These are phyloP conservation scores for Ziziphus jujuba DNA, from an alignment of 306 rosid genomes.

Conservation along the genomic window DNA sequence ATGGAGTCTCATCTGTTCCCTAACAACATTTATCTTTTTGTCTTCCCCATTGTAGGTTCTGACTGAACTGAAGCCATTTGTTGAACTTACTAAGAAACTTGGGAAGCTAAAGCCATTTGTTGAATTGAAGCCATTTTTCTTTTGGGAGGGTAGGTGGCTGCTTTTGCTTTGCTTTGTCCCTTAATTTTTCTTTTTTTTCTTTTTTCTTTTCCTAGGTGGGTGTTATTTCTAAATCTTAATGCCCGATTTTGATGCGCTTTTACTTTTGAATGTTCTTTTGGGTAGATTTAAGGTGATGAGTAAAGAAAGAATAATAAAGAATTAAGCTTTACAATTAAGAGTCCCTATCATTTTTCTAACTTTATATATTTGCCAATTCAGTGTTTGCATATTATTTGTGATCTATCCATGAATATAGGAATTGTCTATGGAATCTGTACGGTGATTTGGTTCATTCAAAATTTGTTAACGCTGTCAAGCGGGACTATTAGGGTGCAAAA, in stretches of 20 bases:
- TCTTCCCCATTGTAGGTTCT: slow-evolving; percentile 56
- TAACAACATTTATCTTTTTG: not conserved
- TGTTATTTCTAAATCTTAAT: slow-evolving; percentile 15
- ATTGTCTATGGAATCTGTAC: not conserved
- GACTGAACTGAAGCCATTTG: slow-evolving; percentile 83
- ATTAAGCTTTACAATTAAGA: slow-evolving; percentile 21
- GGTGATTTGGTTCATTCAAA: no score
- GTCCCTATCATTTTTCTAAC: not conserved
- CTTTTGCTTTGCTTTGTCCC: not conserved
- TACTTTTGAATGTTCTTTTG: slow-evolving; percentile 18
- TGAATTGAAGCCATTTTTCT: no score
- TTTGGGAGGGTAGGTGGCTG: not conserved
- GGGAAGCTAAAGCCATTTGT: no score
- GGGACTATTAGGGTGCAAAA: no score
- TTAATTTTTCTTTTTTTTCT: no score
- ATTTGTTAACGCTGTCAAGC: no score
- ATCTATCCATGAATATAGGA: not conserved
- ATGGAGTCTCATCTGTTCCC: not conserved
- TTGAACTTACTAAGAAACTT: slow-evolving; percentile 85
- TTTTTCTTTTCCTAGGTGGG: slow-evolving; percentile 15
- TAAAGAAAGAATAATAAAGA: slow-evolving; percentile 32
- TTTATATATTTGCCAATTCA: not conserved
- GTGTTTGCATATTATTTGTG: not conserved
- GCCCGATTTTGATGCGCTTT: slow-evolving; percentile 43
- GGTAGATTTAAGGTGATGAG: slow-evolving; percentile 23